Base-by-base conservation (phyloP, 2,329 filamentous ascomycete species). In the Fusarium proliferatum region DNA sequence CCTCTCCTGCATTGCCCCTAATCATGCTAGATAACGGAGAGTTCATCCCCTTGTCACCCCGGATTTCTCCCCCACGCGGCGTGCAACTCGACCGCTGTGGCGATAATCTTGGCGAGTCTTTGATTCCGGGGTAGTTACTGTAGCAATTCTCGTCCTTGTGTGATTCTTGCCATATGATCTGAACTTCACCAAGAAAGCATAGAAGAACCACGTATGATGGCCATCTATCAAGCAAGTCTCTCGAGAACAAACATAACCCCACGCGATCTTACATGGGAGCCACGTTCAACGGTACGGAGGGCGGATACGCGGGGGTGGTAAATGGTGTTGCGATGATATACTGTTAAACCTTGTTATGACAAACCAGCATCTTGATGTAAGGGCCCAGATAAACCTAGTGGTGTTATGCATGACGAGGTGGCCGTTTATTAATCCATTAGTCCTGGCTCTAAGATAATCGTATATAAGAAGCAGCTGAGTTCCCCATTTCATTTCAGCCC, bases 21-120 rank as follows among this genome's bases (percentile, higher is more conserved):
- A 53, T 58, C 45, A 55, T 43, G n/a, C 66, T 45, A 71, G 70
- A 73, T 73, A 73, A 73, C 56, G 56, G 51, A 67, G 33, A 57
- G 49, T 46, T 57, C 43, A 42, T 58, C 28, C 46, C 67, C 56
- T 73, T 70, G 57, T 71, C 70, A 53, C 66, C 70, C 70, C 63
- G 26, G 67, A 56, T 53, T 65, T 41, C 36, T 46, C 70, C 69
- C 70, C 70, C 70, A 72, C 70, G 57, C 65, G 52, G 61, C 61
- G 61, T 73, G 61, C 46, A 33, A 53, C 56, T 67, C 30, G 38
- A 34, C 60, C 23, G 17, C 33, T 17, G 33, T 36, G 46, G 21
- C 43, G 17, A 48, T 28, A 28, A 39, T 46, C 39, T 64, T 69
- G 65, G 43, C 51, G 33, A 52, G 23, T 48, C 23, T 43, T 23